Conservation (phyloP, 1,284 basidiomycete genomes). For the Fistulinella cinereoalba region DNA sequence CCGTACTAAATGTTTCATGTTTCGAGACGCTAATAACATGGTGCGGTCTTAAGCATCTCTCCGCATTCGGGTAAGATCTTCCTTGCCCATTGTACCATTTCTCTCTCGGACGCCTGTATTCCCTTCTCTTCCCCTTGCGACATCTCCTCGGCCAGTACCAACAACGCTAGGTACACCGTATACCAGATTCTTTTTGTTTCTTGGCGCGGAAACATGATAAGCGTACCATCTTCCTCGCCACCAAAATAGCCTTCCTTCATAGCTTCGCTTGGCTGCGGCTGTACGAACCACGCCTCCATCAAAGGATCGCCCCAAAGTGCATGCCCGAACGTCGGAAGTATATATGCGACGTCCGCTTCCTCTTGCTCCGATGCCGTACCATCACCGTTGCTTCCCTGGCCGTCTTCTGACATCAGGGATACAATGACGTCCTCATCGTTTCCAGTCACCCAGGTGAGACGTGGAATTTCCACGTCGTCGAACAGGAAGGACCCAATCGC, state of each 20-base stretch:
- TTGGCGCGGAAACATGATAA: conserved; percentile 44
- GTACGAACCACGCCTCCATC: conserved; percentile 59
- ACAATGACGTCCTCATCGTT: conserved; percentile 53
- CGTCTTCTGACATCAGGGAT: conserved; percentile 17
- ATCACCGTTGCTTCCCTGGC: not conserved
- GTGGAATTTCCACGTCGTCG: conserved; percentile 69
- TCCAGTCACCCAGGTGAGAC: conserved; percentile 59
- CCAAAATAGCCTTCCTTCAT: conserved; percentile 58
- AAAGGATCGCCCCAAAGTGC: conserved; percentile 75
- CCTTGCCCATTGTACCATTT: conserved; percentile 42
- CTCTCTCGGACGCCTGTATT: not conserved
- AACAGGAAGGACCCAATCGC: conserved; percentile 73
- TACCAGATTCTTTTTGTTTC: conserved; percentile 70
- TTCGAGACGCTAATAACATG: conserved; percentile 38
- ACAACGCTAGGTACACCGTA: conserved; percentile 58
- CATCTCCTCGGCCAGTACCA: conserved; percentile 42
- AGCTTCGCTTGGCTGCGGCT: conserved; percentile 45
- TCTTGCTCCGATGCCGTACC: conserved; percentile 7
- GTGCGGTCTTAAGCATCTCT: conserved; percentile 44
- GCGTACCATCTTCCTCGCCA: conserved; percentile 39
- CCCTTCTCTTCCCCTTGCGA: not conserved
- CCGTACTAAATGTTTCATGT: not conserved
- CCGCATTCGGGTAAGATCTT: conserved; percentile 38
- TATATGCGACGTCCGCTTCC: conserved; percentile 37
- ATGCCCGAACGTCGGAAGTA: conserved; percentile 51